Percentiles rank a stretch among this genome's conserved stretches.
These are phyloP conservation scores for Venturiaceae sp. DNA, from an alignment of 2,329 filamentous ascomycete genomes.

Conservation along the genomic window DNA sequence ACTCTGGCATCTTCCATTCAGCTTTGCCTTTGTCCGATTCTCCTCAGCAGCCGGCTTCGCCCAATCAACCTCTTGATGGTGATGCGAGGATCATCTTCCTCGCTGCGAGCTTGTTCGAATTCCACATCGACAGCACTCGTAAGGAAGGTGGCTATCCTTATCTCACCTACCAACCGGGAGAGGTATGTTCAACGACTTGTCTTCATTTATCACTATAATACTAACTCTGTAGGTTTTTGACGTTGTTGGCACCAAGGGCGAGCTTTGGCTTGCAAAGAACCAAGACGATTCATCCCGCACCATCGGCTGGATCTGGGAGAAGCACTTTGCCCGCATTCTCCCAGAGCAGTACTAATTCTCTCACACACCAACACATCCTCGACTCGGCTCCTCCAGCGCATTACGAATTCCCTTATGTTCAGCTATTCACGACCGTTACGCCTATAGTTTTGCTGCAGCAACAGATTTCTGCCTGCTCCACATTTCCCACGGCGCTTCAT, in stretches of 20 bases:
- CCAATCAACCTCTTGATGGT: neutral
- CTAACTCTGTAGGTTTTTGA: conserved; percentile 30
- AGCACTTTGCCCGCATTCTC: conserved; percentile 59
- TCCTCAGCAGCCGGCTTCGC: conserved; percentile 12
- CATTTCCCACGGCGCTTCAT: neutral
- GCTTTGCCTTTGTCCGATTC: conserved; percentile 70
- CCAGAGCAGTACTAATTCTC: neutral
- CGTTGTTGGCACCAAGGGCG: conserved; percentile 89
- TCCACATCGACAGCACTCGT: conserved; percentile 88
- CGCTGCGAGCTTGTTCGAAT: conserved; percentile 90
- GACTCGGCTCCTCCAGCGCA: neutral
- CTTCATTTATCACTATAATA: neutral
- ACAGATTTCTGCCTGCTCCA: neutral
- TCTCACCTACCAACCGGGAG: conserved; percentile 86
- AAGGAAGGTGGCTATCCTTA: conserved; percentile 94
- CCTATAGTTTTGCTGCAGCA: neutral
- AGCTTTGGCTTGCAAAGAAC: conserved; percentile 95
- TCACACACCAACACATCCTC: neutral
- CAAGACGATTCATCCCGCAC: conserved; percentile 75
- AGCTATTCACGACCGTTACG: neutral
- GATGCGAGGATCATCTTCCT: conserved; percentile 75
- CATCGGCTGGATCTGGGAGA: conserved; percentile 98
- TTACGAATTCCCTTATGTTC: conserved; percentile 1
- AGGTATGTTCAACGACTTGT: conserved; percentile 43
- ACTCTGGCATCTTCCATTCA: conserved; percentile 75